These are phyloP conservation scores for Abortiporus biennis DNA, from an alignment of 1,284 basidiomycete species.

Conservation along the genomic window DNA sequence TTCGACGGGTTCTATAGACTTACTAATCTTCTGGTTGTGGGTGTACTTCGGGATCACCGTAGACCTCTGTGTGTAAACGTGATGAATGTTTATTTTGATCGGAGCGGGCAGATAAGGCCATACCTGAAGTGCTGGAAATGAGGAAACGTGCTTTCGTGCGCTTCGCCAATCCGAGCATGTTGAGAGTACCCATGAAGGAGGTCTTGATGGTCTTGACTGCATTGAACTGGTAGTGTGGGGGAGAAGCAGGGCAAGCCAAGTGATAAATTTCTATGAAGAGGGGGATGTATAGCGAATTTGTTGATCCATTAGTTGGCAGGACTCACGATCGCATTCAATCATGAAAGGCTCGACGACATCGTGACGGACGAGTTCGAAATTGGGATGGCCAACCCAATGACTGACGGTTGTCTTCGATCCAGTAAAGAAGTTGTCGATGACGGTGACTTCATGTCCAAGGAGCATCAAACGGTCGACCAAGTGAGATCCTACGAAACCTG, in stretches of 20 bases:
- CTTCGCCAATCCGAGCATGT: constrained; percentile 98
- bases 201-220: constrained; percentile 97
- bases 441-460: constrained; percentile 95
- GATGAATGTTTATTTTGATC: constrained; percentile 5
- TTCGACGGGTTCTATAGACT: constrained; percentile 23
- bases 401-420: constrained; percentile 92
- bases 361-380: constrained; percentile 96
- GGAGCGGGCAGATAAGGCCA: constrained; percentile 16
- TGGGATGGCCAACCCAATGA: constrained; percentile 95
- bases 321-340: constrained; percentile 93
- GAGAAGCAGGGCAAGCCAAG: constrained; percentile 93
- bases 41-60: constrained; percentile 95
- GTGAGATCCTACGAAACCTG: constrained; percentile 97
- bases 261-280: constrained; percentile 82
- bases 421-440: constrained; percentile 98
- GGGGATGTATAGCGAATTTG: not conserved
- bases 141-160: constrained; percentile 96
- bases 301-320: not conserved
- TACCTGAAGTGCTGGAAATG: constrained; percentile 89
- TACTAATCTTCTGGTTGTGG: constrained; percentile 94
- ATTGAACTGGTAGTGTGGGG: constrained; percentile 93
- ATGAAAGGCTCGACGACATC: constrained; percentile 96
- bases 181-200: constrained; percentile 94
- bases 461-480: constrained; percentile 96
- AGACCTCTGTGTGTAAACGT: constrained; percentile 66